These are phyloP conservation scores for Alternaria infectoria DNA, from an alignment of 2,329 filamentous ascomycete species.

Conservation along the genomic window DNA sequence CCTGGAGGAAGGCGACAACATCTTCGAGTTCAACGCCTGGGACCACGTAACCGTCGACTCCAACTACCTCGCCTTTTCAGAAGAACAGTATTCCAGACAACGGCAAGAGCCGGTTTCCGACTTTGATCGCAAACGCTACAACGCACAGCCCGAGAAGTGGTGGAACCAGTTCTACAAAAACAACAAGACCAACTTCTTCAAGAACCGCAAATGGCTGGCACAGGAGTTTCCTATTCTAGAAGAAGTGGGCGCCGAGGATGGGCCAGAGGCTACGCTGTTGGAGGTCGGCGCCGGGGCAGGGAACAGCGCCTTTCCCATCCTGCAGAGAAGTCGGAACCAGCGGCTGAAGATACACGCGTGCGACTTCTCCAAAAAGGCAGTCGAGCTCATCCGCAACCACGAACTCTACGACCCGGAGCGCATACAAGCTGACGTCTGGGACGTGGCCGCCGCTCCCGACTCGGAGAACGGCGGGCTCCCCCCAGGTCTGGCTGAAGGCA, in stretches of 20 bases:
- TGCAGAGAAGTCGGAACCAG: slow-evolving; percentile 83
- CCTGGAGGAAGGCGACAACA: slow-evolving; percentile 82
- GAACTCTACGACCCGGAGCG: slow-evolving; percentile 73
- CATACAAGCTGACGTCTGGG: slow-evolving; percentile 94
- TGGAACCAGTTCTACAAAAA: slow-evolving; percentile 99
- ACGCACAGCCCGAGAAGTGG: slow-evolving; percentile 88
- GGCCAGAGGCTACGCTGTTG: slow-evolving; percentile 73
- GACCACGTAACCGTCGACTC: slow-evolving; percentile 96
- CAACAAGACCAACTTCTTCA: slow-evolving; percentile 97
- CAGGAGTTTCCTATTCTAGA: slow-evolving; percentile 94
- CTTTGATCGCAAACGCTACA: slow-evolving; percentile 92
- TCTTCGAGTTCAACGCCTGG: slow-evolving; percentile 98
- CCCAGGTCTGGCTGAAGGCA: slow-evolving; percentile 75
- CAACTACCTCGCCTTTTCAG: slow-evolving; percentile 83
- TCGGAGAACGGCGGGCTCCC: slow-evolving; percentile 68
- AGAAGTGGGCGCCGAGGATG: slow-evolving; percentile 72
- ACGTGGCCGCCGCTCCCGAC: slow-evolving; percentile 64
- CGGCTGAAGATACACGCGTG: slow-evolving; percentile 86
- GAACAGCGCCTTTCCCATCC: slow-evolving; percentile 92
- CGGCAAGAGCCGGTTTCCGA: slow-evolving; percentile 86
- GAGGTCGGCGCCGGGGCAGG: slow-evolving; percentile 96
- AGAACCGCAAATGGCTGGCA: slow-evolving; percentile 94
- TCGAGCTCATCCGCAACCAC: slow-evolving; percentile 86
- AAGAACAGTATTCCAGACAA: slow-evolving; percentile 84
- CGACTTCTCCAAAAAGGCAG: slow-evolving; percentile 94